Evolutionary conservation across 768 basidiomycete genomes (phyloP).

Genomic region (Rickenella mellea): DNA sequence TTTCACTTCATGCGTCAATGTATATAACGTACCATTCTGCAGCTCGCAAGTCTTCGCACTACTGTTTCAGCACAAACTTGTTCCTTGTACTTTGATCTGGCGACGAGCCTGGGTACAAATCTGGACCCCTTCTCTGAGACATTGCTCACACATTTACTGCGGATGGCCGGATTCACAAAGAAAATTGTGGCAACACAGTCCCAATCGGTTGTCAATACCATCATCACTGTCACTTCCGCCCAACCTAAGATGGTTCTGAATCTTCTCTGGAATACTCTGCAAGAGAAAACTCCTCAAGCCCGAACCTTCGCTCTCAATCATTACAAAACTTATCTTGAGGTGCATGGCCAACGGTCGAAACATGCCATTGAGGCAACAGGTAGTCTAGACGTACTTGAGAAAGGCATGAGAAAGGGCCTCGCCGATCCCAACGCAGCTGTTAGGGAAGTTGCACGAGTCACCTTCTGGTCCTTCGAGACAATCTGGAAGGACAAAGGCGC

Average conservation of each 20-base stretch:
- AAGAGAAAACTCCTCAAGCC: conserved; percentile 76
- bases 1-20: conserved; percentile 1
- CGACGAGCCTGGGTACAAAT: conserved; percentile 47
- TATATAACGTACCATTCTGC: conserved; percentile 3
- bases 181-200: conserved; percentile 84
- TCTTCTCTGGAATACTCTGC: conserved; percentile 55
- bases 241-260: conserved; percentile 63
- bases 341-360: conserved; percentile 59
- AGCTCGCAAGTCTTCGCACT: conserved; percentile 86
- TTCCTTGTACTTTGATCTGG: conserved; percentile 67
- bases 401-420: conserved; percentile 61
- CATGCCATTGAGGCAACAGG: conserved; percentile 59
- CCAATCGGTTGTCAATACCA: conserved; percentile 56
- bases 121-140: conserved; percentile 78
- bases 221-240: conserved; percentile 62
- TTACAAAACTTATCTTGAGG: conserved; percentile 63
- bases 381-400: conserved; percentile 64
- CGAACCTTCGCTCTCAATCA: conserved; percentile 62
- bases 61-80: conserved; percentile 79
- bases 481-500: conserved; percentile 69
- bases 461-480: conserved; percentile 74
- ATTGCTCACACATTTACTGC: conserved; percentile 66
- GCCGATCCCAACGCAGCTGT: conserved; percentile 75
- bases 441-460: conserved; percentile 56
- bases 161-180: conserved; percentile 87